Conservation (phyloP, 140 eudicot genomes). For the Ambrosia hybrid region DNA sequence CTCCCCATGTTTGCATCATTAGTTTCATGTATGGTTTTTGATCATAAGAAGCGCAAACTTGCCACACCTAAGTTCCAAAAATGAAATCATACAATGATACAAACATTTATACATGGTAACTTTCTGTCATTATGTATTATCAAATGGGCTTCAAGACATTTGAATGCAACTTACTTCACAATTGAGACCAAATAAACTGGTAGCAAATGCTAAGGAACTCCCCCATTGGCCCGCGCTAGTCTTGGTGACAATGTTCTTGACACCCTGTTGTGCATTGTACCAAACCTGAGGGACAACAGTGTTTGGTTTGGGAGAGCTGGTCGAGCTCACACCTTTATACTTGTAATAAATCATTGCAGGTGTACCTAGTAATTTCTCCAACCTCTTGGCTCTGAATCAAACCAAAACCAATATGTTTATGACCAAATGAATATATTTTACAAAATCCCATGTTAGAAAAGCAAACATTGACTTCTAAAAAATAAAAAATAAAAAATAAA, state of each 20-base stretch:
- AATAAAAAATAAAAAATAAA: too few relatives aligned
- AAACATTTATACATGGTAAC: not conserved
- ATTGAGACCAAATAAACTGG: slow-evolving; percentile 76
- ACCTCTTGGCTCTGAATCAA: slow-evolving; percentile 83
- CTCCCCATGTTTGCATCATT: slow-evolving; percentile 99
- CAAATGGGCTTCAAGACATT: not conserved
- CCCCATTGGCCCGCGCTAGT: slow-evolving; percentile 99
- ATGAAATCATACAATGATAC: not conserved
- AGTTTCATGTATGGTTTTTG: slow-evolving; percentile 90
- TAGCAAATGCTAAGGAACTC: slow-evolving; percentile 83
- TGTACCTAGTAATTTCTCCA: slow-evolving; percentile 89
- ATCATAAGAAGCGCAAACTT: slow-evolving; percentile 94
- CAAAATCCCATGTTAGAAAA: too few relatives aligned
- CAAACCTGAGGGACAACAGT: slow-evolving; percentile 95
- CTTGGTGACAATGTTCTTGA: slow-evolving; percentile 89
- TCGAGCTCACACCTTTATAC: slow-evolving; percentile 97
- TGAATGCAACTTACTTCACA: slow-evolving; percentile 63
- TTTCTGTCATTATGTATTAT: not conserved
- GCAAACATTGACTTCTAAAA: too few relatives aligned
- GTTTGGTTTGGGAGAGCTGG: slow-evolving; percentile 96
- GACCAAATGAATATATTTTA: not conserved
- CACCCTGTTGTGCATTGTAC: slow-evolving; percentile 88
- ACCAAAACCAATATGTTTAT: slow-evolving; percentile 24
- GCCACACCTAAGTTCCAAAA: slow-evolving; percentile 69
- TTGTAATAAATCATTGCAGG: slow-evolving; percentile 96